A percentile compares a stretch with the other conserved stretches of the same genome.
phyloP scores from a whole-genome alignment of 208 protist species.

The Trichomonas gallinae region DNA sequence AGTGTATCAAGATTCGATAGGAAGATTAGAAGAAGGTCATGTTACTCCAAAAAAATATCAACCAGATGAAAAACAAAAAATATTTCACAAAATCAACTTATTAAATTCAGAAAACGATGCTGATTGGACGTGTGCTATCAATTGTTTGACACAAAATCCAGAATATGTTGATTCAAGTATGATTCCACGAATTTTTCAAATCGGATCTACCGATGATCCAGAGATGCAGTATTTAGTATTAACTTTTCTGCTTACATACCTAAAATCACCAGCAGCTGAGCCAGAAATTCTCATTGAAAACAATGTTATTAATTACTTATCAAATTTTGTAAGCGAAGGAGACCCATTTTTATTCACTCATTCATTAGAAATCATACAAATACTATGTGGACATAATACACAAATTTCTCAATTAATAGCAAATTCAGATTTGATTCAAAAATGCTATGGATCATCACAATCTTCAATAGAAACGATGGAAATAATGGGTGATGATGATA shows the following conservation, averaged over 20 bases:
- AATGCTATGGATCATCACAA: neutral
- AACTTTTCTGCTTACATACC: neutral
- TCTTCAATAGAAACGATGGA: neutral
- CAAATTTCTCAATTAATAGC: neutral
- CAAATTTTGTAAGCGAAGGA: neutral
- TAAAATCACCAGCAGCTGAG: neutral
- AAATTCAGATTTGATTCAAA: neutral
- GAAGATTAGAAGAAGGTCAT: neutral
- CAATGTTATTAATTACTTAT: neutral
- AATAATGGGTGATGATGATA: neutral
- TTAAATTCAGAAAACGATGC: neutral
- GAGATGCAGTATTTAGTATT: neutral
- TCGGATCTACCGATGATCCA: neutral
- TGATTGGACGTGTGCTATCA: neutral
- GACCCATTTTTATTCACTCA: neutral
- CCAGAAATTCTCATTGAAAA: neutral
- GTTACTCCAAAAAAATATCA: neutral
- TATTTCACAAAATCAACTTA: neutral
- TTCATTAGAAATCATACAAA: neutral
- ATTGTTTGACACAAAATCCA: neutral
- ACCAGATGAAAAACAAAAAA: neutral
- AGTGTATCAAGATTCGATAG: neutral
- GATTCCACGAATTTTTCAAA: neutral
- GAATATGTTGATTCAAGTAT: neutral
- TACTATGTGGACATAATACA: neutral